Evolutionary conservation across 2,329 filamentous ascomycete genomes (phyloP), one percentile per base, ranked within the genome.

Genomic region (Exophiala alcalophila): DNA sequence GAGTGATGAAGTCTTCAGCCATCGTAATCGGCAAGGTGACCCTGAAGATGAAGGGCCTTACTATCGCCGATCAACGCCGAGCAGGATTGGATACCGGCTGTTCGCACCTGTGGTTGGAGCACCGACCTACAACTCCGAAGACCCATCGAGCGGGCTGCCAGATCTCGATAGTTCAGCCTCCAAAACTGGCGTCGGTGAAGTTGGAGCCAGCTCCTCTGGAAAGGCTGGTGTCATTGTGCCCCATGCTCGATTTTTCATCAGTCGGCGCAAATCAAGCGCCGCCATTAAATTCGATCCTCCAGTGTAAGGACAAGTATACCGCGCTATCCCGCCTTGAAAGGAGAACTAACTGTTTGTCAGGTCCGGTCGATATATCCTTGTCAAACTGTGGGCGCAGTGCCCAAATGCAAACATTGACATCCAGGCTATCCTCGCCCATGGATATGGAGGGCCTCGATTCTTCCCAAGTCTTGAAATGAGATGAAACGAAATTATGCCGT

Each of bases 351-450:
- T 5, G 24, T 23, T 26, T 31, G 14, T 39, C 34, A 58, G 48
- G 9, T 44, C 86, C 8, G 86, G 86, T 4, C 78, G 86, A 43
- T 94, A 85, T 61, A 84, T 97, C 38, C 66, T 96, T 28, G 71
- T 97, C 51, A 96, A 96, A 70, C 79, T 96, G 62, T 96, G 88
- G 86, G 89, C 83, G 57, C 84, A 85, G 2, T 78, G 79, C 46
- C 76, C 80, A 18, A 79, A 82, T 33, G 73, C 77, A 3, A 94
- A 94, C 57, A 94, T 96, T 52, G 89, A 95, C 60, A 88, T 97
- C 26, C 85, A 95, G 63, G 87, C 83, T 31, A 82, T 96, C 16
- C 77, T 89, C 44, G 85, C 83, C 1, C 83, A 85, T 58, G 91
- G 91, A 0, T 96, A 83, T 65, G 86, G 87, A 0, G 91, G 91